These are phyloP conservation scores for Cubamyces lactineus DNA, from an alignment of 768 basidiomycete genomes.

Conservation along the genomic window DNA sequence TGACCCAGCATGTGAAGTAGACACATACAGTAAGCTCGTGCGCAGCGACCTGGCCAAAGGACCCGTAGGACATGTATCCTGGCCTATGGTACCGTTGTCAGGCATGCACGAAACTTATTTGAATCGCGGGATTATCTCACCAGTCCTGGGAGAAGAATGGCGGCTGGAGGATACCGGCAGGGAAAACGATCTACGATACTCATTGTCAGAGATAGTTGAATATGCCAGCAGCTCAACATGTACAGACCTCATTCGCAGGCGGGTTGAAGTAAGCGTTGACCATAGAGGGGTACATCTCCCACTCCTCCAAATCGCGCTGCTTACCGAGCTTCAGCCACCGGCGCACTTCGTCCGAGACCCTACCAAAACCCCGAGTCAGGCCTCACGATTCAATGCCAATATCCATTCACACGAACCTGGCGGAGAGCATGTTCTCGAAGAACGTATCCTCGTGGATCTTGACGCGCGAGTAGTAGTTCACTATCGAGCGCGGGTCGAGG, in stretches of 20 bases:
- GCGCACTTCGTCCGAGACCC: constrained; percentile 62
- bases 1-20: not conserved
- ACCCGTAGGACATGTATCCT: constrained; percentile 85
- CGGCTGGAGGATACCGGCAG: constrained; percentile 91
- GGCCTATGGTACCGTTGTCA: constrained; percentile 57
- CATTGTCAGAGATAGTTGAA: not conserved
- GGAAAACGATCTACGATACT: constrained; percentile 78
- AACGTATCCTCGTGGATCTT: constrained; percentile 69
- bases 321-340: constrained; percentile 78
- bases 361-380: constrained; percentile 32
- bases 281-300: constrained; percentile 88
- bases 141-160: constrained; percentile 88
- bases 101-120: not conserved
- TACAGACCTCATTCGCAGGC: constrained; percentile 78
- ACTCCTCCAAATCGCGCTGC: constrained; percentile 66
- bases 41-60: constrained; percentile 89
- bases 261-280: constrained; percentile 92
- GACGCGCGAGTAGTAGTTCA: constrained; percentile 72
- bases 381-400: not conserved
- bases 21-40: constrained; percentile 84
- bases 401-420: constrained; percentile 46
- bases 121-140: constrained; percentile 39
- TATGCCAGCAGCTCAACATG: not conserved
- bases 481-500: constrained; percentile 64
- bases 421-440: constrained; percentile 81